Percentiles rank a stretch among this genome's conserved stretches.
Evolutionary conservation across 78 protist genomes (phyloP).

Genomic region (Planoprotostelium fungivorum): DNA sequence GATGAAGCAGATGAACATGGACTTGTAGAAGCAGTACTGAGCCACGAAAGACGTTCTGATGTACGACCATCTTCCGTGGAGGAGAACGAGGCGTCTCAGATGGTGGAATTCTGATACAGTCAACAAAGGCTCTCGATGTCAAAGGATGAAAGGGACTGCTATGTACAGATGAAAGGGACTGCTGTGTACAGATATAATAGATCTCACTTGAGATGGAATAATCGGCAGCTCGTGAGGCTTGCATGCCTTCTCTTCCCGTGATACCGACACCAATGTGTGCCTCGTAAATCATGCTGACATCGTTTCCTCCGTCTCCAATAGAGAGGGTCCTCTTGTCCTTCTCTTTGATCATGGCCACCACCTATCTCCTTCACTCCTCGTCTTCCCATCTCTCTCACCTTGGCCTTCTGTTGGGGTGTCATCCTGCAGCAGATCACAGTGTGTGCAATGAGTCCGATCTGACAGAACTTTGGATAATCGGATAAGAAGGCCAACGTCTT

Average conservation of each 20-base stretch:
- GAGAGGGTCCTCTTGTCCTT: constrained; percentile 54
- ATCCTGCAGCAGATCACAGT: constrained; percentile 86
- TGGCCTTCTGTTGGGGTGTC: constrained; percentile 92
- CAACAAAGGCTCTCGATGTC: not conserved
- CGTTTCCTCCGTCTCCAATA: constrained; percentile 98
- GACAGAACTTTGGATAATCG: not conserved
- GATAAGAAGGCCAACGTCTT: constrained; percentile 21
- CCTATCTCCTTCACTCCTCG: not conserved
- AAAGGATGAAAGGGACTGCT: not conserved
- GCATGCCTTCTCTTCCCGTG: constrained; percentile 95
- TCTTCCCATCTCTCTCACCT: not conserved
- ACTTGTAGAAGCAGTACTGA: constrained; percentile 86
- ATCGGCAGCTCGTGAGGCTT: constrained; percentile 96
- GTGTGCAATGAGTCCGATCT: constrained; percentile 9
- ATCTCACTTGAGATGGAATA: constrained; percentile 65
- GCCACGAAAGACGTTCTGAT: constrained; percentile 54
- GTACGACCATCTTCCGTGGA: constrained; percentile 84
- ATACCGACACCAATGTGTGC: constrained; percentile 88
- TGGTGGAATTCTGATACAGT: constrained; percentile 52
- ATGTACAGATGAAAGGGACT: not conserved
- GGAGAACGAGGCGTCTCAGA: constrained; percentile 71
- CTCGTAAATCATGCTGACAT: constrained; percentile 95
- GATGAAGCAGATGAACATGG: constrained; percentile 66
- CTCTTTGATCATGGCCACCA: constrained; percentile 53
- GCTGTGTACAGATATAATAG: constrained; percentile 39